Conservation (phyloP, 805 yeast genomes). For the Candida xiaguanensis region DNA sequence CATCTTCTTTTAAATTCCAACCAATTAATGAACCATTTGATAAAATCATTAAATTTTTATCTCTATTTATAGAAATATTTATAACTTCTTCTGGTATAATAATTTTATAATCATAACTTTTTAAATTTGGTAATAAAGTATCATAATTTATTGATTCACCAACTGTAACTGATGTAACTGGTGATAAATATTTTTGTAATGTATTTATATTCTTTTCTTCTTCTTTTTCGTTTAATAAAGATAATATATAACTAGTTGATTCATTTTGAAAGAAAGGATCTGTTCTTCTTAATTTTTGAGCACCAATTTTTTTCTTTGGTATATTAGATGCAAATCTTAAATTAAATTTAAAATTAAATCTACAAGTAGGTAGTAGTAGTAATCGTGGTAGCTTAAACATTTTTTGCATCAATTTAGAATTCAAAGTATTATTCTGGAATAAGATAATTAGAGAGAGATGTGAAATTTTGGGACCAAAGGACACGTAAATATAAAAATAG, state of each 20-base stretch:
- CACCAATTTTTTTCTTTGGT: constrained; percentile 9
- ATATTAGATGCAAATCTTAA: constrained; percentile 1
- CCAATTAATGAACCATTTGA: constrained; percentile 78
- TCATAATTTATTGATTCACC: constrained; percentile 69
- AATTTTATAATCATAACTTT: constrained; percentile 8
- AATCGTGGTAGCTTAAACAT: background rate
- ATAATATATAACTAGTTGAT: constrained; percentile 21
- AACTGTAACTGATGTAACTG: constrained; percentile 68
- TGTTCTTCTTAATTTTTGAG: constrained; percentile 25
- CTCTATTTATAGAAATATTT: constrained; percentile 38
- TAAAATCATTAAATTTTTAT: constrained; percentile 59
- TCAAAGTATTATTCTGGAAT: too few relatives aligned
- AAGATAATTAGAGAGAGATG: too few relatives aligned
- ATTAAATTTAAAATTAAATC: too few relatives aligned
- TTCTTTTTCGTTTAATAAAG: constrained; percentile 20
- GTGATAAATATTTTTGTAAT: constrained; percentile 26
- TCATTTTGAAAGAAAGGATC: constrained; percentile 20
- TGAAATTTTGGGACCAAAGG: too few relatives aligned
- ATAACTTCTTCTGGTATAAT: constrained; percentile 71
- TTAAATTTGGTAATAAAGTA: constrained; percentile 31
- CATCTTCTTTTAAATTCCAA: constrained; percentile 71
- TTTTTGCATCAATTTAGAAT: too few relatives aligned
- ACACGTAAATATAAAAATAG: too few relatives aligned
- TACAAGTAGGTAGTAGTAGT: too few relatives aligned
- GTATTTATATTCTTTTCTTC: constrained; percentile 17